Evolutionary conservation across 1,139 yeast genomes (phyloP).

Genomic region (Debaryomycetaceae sp.): DNA sequence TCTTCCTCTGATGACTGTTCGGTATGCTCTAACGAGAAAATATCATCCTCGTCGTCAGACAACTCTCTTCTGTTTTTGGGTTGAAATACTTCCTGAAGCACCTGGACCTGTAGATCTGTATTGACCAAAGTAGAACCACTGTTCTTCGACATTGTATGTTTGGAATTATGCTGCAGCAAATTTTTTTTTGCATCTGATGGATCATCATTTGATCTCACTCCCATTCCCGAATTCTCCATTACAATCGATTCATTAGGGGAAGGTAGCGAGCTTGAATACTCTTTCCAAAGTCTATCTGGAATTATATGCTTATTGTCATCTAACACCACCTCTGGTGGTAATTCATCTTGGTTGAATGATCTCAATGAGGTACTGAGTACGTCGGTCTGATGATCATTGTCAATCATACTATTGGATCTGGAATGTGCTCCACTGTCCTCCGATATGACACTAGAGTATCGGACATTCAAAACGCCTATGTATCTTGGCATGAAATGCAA

Average conservation of each 20-base stretch:
- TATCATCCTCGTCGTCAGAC: conserved; percentile 16
- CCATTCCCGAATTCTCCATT: not conserved
- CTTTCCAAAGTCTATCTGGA: conserved; percentile 71
- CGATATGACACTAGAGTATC: conserved; percentile 56
- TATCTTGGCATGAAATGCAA: conserved; percentile 87
- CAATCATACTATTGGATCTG: not conserved
- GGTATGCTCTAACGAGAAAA: conserved; percentile 37
- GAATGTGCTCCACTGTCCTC: conserved; percentile 19
- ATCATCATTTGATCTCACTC: not conserved
- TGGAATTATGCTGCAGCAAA: not conserved
- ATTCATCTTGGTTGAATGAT: conserved; percentile 17
- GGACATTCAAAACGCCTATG: conserved; percentile 88
- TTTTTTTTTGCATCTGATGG: not conserved
- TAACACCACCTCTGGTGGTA: conserved; percentile 75
- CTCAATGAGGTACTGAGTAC: not conserved
- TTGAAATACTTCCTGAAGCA: conserved; percentile 37
- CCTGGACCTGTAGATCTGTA: conserved; percentile 38
- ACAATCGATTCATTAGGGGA: conserved; percentile 24
- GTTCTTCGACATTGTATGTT: conserved; percentile 1
- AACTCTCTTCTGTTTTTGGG: conserved; percentile 15
- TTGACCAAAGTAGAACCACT: conserved; percentile 35
- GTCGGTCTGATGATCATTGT: conserved; percentile 1
- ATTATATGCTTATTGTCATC: conserved; percentile 88
- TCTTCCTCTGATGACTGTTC: conserved; percentile 5
- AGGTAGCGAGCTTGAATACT: conserved; percentile 58